A percentile compares a stretch with the other conserved stretches of the same genome.
phyloP scores from a whole-genome alignment of 352 stramenopile species.

The Plasmopara viticola region DNA sequence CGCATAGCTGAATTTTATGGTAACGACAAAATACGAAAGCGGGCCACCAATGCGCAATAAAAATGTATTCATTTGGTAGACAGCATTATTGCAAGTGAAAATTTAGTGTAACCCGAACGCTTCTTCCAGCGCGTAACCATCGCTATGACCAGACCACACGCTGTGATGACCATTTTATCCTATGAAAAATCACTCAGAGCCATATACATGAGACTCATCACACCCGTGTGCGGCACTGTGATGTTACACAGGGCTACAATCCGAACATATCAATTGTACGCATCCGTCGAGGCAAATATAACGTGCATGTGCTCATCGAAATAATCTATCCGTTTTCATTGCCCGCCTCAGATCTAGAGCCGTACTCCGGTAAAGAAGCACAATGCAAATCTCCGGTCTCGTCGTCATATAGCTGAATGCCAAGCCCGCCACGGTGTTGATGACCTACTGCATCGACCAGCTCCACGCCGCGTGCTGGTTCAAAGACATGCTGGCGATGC shows the following conservation, averaged over 20 bases:
- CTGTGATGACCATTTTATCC: slow-evolving; percentile 8
- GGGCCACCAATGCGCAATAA: not conserved
- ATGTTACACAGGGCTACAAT: slow-evolving; percentile 80
- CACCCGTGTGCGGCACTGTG: slow-evolving; percentile 63
- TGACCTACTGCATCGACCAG: slow-evolving; percentile 75
- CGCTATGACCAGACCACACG: slow-evolving; percentile 18
- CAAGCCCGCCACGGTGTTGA: slow-evolving; percentile 64
- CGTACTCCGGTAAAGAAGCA: slow-evolving; percentile 58
- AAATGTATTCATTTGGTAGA: not conserved
- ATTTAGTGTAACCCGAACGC: slow-evolving; percentile 37
- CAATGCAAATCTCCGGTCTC: slow-evolving; percentile 59
- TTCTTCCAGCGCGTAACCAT: slow-evolving; percentile 41
- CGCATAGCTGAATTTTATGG: slow-evolving; percentile 13
- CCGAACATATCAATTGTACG: slow-evolving; percentile 55
- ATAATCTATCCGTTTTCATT: slow-evolving; percentile 69
- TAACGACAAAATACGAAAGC: slow-evolving; percentile 20
- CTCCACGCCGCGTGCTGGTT: slow-evolving; percentile 51
- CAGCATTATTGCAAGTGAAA: not conserved
- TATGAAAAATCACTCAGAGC: slow-evolving; percentile 53
- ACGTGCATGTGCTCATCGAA: slow-evolving; percentile 70
- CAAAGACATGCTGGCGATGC: slow-evolving; percentile 19
- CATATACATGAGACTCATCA: slow-evolving; percentile 78
- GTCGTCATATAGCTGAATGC: slow-evolving; percentile 72
- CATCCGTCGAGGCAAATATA: slow-evolving; percentile 65
- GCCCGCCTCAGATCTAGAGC: slow-evolving; percentile 43